Conservation (phyloP, 169 alveolate species). For the Eimeria brunetti region DNA sequence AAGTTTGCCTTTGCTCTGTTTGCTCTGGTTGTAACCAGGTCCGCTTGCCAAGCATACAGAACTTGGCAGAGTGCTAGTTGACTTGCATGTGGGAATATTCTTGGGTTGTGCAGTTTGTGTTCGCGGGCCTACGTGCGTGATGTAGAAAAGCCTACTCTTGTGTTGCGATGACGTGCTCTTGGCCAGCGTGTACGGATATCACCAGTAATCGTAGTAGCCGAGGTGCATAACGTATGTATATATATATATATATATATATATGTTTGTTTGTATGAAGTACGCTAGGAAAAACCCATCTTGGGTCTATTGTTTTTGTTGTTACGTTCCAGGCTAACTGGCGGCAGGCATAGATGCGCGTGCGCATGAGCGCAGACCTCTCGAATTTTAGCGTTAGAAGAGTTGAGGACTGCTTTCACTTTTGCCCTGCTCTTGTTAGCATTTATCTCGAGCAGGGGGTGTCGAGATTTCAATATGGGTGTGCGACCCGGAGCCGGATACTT, state of each 20-base stretch:
- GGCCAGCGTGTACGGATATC: not conserved
- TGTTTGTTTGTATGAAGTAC: too few species aligned
- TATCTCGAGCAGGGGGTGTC: not conserved
- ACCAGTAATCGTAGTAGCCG: not conserved
- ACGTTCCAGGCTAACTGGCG: not conserved
- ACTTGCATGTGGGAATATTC: not conserved
- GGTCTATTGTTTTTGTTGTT: too few species aligned
- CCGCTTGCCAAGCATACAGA: too few species aligned
- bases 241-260: too few species aligned
- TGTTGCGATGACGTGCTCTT: not conserved
- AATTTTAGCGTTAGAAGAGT: not conserved
- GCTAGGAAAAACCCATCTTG: too few species aligned
- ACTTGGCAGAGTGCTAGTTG: not conserved
- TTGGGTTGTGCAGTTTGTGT: not conserved
- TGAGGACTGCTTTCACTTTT: not conserved
- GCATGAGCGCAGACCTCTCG: not conserved
- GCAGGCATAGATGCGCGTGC: not conserved
- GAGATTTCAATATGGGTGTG: too few species aligned
- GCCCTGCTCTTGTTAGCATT: not conserved
- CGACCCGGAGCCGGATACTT: not conserved
- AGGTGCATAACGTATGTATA: too few species aligned
- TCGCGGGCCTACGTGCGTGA: not conserved
- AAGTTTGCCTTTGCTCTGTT: too few species aligned
- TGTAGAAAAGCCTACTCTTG: not conserved
- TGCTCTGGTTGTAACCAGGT: too few species aligned